Evolutionary conservation across 352 stramenopile genomes (phyloP), one percentile per base, ranked within the genome.

Genomic region (Globisporangium radiosum): DNA sequence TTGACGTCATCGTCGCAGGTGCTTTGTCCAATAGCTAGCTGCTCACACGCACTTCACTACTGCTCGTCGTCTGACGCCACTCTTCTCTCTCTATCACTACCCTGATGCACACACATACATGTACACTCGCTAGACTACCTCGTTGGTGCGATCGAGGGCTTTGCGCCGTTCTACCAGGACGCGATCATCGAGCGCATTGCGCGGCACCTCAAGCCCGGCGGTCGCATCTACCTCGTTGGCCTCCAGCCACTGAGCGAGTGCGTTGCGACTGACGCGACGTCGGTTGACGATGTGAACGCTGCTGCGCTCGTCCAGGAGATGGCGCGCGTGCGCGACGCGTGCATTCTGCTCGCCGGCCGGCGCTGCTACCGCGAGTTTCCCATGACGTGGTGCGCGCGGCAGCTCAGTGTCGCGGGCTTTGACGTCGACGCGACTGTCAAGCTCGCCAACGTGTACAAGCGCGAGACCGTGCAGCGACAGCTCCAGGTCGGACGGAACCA

Each of bases 301-400:
- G 64, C 68, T 0, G 71, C 71, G 43, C 54, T 87, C 33, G 67
- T 87, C 7, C 74, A 87, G 52, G 76, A 94, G 63, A 78, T 90
- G 55, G 81, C 76, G 57, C 76, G 82, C 33, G 78, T 86, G 17
- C 74, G 90, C 7, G 88, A 97, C 75, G 88, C 90, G 6, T 96
- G 88, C 71, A 89, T 97, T 54, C 65, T 97, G n/a, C 67, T 97
- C 19, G 88, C 84, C 25, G 79, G 76, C 3, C 78, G 92, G 60
- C 76, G 88, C 52, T 94, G 85, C 60, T 97, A 97, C 69, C 78
- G 90, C 17, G 90, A 97, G 63, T 97, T 94, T 62, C 90, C 90
- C 9, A 66, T 96, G 45, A 74, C 88, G 48, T 97, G 90, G 90
- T 87, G 92, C 42, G 59, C 88, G 43, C 75, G 86, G 38, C 88